phyloP scores from a whole-genome alignment of 108 stramenopile genomes.

The Cylindrotheca fusiformis region DNA sequence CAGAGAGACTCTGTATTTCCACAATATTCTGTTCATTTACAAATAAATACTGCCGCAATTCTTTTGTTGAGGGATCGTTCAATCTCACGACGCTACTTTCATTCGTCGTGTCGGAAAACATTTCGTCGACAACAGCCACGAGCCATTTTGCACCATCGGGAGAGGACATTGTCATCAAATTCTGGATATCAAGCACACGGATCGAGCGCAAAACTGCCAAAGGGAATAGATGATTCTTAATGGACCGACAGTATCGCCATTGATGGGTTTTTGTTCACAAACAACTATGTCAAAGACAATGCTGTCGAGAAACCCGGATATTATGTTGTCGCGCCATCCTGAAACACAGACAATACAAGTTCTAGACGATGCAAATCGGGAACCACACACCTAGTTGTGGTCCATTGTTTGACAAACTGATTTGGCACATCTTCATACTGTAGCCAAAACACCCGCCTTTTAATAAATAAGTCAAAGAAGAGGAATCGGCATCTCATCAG shows the following conservation, averaged over 20 bases:
- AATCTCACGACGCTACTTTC: slow-evolving; percentile 5
- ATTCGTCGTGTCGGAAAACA: neutral
- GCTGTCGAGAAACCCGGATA: neutral
- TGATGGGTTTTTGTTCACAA: neutral
- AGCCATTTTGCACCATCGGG: slow-evolving; percentile 6
- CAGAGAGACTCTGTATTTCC: slow-evolving; percentile 44
- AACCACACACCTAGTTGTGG: no score
- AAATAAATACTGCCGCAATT: slow-evolving; percentile 13
- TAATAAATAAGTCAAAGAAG: no score
- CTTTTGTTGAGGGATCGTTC: slow-evolving; percentile 26
- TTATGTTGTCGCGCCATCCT: neutral
- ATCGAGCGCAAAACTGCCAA: slow-evolving; percentile 9
- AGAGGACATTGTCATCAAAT: slow-evolving; percentile 6
- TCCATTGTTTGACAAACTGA: no score
- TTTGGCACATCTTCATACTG: no score
- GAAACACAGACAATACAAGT: slow-evolving; percentile 1
- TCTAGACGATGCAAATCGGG: no score
- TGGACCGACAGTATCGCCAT: neutral
- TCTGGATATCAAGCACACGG: slow-evolving; percentile 3
- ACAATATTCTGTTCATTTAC: slow-evolving; percentile 22
- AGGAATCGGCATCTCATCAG: no score
- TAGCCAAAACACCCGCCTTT: no score
- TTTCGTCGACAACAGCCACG: slow-evolving; percentile 4
- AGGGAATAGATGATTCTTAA: slow-evolving; percentile 14
- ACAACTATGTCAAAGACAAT: neutral